Percentiles rank a stretch among this genome's conserved stretches.
Evolutionary conservation across 345 rosid genomes (phyloP).

Genomic region (Turnera subulata): DNA sequence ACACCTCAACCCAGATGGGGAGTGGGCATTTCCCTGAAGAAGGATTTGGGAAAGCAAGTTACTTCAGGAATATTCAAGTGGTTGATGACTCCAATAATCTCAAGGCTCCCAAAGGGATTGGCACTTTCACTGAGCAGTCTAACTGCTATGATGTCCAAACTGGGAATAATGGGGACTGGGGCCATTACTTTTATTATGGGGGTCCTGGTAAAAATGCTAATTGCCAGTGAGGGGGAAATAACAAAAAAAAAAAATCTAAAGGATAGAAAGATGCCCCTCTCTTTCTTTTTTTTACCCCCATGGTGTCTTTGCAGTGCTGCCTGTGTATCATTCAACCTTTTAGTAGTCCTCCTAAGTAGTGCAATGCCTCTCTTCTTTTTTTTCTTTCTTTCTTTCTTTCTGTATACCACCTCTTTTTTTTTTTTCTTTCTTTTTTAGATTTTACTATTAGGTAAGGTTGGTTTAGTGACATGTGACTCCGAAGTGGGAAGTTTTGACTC

Average conservation of each 20-base stretch:
- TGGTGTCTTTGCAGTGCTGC: background rate
- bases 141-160: slow-evolving; percentile 92
- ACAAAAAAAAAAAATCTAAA: background rate
- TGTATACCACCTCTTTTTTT: slow-evolving; percentile 27
- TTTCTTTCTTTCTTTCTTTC: background rate
- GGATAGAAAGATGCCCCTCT: too few species aligned
- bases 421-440: slow-evolving; percentile 13
- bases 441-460: slow-evolving; percentile 27
- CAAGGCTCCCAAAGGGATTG: slow-evolving; percentile 80
- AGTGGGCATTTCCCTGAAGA: slow-evolving; percentile 91
- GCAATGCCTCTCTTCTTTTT: slow-evolving; percentile 13
- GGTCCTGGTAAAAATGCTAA: slow-evolving; percentile 88
- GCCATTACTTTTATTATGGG: slow-evolving; percentile 94
- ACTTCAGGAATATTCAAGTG: slow-evolving; percentile 85
- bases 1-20: slow-evolving; percentile 96
- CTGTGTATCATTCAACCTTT: slow-evolving; percentile 52
- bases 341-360: too few species aligned
- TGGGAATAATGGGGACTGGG: slow-evolving; percentile 90
- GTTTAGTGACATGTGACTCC: slow-evolving; percentile 29
- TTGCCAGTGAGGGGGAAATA: slow-evolving; percentile 51
- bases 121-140: slow-evolving; percentile 90
- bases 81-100: slow-evolving; percentile 90
- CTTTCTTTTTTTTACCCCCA: background rate
- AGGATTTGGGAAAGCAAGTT: slow-evolving; percentile 90
- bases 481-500: slow-evolving; percentile 52